These are phyloP conservation scores for Mycothermus thermophilus DNA, from an alignment of 495 filamentous ascomycete genomes.

Conservation along the genomic window DNA sequence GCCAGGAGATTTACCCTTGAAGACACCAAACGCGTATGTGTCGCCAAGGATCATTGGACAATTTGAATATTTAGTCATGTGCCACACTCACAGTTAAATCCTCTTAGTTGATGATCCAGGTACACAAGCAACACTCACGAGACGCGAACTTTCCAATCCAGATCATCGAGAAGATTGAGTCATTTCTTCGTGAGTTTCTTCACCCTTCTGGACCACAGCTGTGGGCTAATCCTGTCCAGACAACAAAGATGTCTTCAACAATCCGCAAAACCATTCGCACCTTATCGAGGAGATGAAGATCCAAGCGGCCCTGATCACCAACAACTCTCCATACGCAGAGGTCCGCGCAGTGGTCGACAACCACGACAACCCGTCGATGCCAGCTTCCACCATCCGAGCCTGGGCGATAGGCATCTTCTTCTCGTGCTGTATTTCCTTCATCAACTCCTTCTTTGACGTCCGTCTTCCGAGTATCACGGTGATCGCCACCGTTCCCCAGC, in stretches of 20 bases:
- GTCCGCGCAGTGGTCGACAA: slow-evolving; percentile 38
- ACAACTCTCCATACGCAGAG: slow-evolving; percentile 34
- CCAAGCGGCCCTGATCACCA: slow-evolving; percentile 28
- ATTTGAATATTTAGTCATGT: no score
- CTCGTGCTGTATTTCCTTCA: slow-evolving; percentile 22
- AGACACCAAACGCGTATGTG: slow-evolving; percentile 13
- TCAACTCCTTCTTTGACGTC: slow-evolving; percentile 31
- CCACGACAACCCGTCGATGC: slow-evolving; percentile 27
- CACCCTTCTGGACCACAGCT: neutral
- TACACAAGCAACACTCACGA: slow-evolving; percentile 16
- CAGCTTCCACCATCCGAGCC: slow-evolving; percentile 26
- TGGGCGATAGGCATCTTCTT: slow-evolving; percentile 29
- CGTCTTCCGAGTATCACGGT: slow-evolving; percentile 26
- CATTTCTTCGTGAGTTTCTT: slow-evolving; percentile 13
- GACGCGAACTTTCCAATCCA: slow-evolving; percentile 26
- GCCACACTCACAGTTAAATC: no score
- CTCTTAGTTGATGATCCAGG: slow-evolving; percentile 11
- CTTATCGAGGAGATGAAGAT: slow-evolving; percentile 31
- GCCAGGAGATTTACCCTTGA: slow-evolving; percentile 22
- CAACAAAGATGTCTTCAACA: slow-evolving; percentile 22
- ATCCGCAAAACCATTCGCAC: slow-evolving; percentile 24
- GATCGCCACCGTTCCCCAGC: slow-evolving; percentile 23
- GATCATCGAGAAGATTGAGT: slow-evolving; percentile 20
- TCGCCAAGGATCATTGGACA: no score
- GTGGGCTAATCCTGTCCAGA: slow-evolving; percentile 6